Conservation (phyloP, 1,284 basidiomycete genomes). For the Earliella scabrosa region DNA sequence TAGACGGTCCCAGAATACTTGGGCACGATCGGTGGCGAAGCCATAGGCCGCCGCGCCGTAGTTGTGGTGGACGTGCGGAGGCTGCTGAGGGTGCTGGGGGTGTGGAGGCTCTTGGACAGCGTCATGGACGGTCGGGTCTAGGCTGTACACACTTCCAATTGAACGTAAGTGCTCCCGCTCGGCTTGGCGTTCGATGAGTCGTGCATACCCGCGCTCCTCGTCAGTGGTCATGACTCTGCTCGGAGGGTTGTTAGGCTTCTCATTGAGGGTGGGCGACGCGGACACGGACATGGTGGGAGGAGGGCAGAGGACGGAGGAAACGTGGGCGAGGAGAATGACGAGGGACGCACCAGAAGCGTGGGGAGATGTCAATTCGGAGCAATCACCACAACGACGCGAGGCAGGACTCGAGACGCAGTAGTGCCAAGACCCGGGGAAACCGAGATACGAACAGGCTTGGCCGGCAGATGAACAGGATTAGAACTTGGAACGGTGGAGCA, state of each 20-base stretch:
- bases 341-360: background rate
- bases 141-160: conserved; percentile 2
- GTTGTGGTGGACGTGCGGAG: no score
- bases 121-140: background rate
- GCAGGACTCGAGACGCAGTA: no score
- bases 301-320: background rate
- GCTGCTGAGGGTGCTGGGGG: background rate
- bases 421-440: conserved; percentile 16
- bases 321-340: background rate
- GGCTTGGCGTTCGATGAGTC: background rate
- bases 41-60: background rate
- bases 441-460: no score
- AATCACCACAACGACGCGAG: background rate
- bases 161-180: background rate
- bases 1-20: background rate
- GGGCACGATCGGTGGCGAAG: background rate
- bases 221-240: conserved; percentile 3
- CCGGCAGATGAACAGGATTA: no score
- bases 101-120: background rate
- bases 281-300: background rate
- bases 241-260: background rate
- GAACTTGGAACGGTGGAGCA: no score
- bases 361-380: background rate
- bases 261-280: background rate
- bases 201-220: conserved; percentile 3